Conservation (phyloP, 192 early-diverging fungal genomes). For the Entrophospora sp. region DNA sequence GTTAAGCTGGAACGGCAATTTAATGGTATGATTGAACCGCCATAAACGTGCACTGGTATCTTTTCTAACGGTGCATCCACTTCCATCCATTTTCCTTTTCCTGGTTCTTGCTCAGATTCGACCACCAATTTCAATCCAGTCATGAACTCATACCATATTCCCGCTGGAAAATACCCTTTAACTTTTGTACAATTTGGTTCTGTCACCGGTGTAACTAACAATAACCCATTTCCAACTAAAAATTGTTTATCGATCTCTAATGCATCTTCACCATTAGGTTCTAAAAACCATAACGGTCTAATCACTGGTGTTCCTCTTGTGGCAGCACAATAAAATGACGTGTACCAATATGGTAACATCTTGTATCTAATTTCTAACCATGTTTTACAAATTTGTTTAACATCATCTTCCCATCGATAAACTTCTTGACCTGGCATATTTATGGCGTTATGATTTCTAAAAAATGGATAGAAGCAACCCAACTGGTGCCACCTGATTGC, state of each 20-base stretch:
- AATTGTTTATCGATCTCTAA: slow-evolving; percentile 48
- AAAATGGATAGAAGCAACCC: slow-evolving; percentile 55
- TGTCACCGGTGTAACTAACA: slow-evolving; percentile 55
- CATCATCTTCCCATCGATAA: slow-evolving; percentile 46
- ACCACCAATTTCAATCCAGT: slow-evolving; percentile 17
- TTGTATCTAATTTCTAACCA: slow-evolving; percentile 48
- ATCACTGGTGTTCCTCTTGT: slow-evolving; percentile 44
- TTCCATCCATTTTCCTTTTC: slow-evolving; percentile 21
- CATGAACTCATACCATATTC: slow-evolving; percentile 57
- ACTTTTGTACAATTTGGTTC: slow-evolving; percentile 38
- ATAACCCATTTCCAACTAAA: slow-evolving; percentile 46
- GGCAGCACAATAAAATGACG: slow-evolving; percentile 38
- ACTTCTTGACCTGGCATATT: slow-evolving; percentile 45
- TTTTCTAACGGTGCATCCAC: slow-evolving; percentile 43
- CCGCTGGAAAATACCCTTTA: slow-evolving; percentile 51
- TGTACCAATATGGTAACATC: slow-evolving; percentile 57
- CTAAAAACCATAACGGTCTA: slow-evolving; percentile 48
- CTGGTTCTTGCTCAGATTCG: slow-evolving; percentile 19
- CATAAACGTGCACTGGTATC: slow-evolving; percentile 52
- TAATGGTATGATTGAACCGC: slow-evolving; percentile 47
- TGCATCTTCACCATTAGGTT: slow-evolving; percentile 24
- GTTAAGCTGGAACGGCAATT: slow-evolving; percentile 40
- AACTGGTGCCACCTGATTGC: slow-evolving; percentile 58
- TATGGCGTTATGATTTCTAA: slow-evolving; percentile 55
- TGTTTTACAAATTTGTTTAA: slow-evolving; percentile 44